Base-by-base conservation (phyloP, 306 rosid genomes). In the Cicer bijugum region DNA sequence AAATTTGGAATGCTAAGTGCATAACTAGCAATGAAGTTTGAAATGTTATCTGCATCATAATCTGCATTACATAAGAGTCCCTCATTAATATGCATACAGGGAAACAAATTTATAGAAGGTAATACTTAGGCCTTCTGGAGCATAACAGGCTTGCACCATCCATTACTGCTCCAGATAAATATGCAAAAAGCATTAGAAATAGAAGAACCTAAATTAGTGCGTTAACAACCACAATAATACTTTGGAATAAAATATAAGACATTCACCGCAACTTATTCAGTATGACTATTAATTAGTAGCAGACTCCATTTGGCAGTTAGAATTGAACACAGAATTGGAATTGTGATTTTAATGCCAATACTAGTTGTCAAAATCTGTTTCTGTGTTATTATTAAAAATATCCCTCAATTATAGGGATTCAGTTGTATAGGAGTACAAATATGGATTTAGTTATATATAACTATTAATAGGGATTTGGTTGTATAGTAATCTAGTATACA, bases 1-100 rank as follows among this genome's bases (percentile, higher is more conserved):
- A 88, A 83, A 86, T 91, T 89, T 73, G 92, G 98, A 81, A 88
- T 77, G 89, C 88, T 79, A 80, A 81, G 73, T 80, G 70, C 90
- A 82, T 86, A 88, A 83, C 76, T 72, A 69, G 57, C 80, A 80
- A 93, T 86, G 83, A 89, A 89, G 77, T 74, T 45, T 59, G 97
- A 68, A 79, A 85, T 69, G 11, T 86, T 47, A 63, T 83, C 88
- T 59, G 82, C 85, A 80, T 82, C 91, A 23, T 11, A 37, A 75
- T 90, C 98, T 93, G 97, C 90, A 91, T 78, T 69, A 65, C 64
- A 56, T 42, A 85, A 77, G 50, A 68, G 66, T 69, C 67, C 56
- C 40, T 59, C 39, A 43, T 78, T 43, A 75, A 40, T 59, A 72
- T 39, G 80, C 20, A 64, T 65, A 33, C 28, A 62, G 15, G 40